Conservation (phyloP, 75 land plant genomes). For the Sequoia sempervirens region DNA sequence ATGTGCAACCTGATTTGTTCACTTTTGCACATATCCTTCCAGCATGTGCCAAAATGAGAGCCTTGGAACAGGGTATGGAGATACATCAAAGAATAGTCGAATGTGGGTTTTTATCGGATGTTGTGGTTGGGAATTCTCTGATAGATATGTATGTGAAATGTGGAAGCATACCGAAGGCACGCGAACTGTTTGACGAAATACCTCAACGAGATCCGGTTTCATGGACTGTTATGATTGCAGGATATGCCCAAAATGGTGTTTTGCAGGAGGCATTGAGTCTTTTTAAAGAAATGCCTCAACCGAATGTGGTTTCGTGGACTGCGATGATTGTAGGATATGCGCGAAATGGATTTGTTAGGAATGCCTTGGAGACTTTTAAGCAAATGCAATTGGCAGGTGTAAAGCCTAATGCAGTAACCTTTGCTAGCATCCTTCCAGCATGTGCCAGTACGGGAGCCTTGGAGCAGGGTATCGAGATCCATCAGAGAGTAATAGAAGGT, state of each 20-base stretch:
- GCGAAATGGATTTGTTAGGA: constrained; percentile 38
- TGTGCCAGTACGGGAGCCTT: constrained; percentile 3
- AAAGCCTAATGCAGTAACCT: neutral
- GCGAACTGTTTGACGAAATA: constrained; percentile 4
- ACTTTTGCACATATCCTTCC: neutral
- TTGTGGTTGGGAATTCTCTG: constrained; percentile 13
- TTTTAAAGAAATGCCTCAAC: neutral
- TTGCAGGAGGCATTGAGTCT: constrained; percentile 28
- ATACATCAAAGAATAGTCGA: neutral
- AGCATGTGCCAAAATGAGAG: neutral
- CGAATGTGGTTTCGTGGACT: neutral
- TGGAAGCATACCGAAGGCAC: constrained; percentile 10
- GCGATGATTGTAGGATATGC: constrained; percentile 45
- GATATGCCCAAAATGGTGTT: constrained; percentile 31
- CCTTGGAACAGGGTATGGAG: neutral
- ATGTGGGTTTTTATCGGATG: constrained; percentile 5
- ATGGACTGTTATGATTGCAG: constrained; percentile 64
- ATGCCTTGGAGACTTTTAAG: constrained; percentile 39
- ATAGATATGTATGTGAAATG: constrained; percentile 22
- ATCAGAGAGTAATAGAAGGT: neutral
- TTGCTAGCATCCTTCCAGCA: neutral
- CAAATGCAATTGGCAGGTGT: constrained; percentile 24
- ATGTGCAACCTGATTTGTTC: neutral
- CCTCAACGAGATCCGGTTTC: constrained; percentile 19
- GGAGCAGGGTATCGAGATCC: neutral